Evolutionary conservation across 2,329 filamentous ascomycete species (phyloP).

Genomic region (Pestalotiopsis sp.): DNA sequence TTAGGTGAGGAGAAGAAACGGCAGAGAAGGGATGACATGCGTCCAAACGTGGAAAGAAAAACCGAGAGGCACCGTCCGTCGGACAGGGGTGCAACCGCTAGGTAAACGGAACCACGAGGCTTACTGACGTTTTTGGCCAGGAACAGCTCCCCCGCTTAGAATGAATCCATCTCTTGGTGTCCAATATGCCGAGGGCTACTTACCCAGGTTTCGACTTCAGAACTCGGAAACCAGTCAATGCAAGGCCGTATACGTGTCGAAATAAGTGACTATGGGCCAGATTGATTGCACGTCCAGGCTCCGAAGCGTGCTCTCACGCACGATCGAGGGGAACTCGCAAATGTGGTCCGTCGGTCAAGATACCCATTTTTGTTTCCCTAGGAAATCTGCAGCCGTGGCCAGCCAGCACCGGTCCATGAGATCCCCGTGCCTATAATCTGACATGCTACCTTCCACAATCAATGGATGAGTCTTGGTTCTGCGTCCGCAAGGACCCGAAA

Average conservation of each 20-base stretch:
- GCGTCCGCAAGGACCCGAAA: not conserved
- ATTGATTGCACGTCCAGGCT: not conserved
- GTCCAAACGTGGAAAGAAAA: not conserved
- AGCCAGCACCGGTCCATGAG: not conserved
- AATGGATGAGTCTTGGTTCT: not conserved
- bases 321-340: not conserved
- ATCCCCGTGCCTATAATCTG: not conserved
- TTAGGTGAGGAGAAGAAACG: not conserved
- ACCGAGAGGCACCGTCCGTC: not conserved
- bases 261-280: not conserved
- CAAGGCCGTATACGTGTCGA: not conserved
- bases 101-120: not conserved
- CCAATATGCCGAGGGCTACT: not conserved
- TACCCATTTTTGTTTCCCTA: not conserved
- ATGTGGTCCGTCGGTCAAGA: not conserved
- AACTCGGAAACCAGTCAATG: not conserved
- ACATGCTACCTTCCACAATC: not conserved
- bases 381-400: not conserved
- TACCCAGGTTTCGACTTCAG: not conserved
- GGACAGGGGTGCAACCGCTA: not conserved
- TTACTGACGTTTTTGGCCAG: conserved; percentile 2
- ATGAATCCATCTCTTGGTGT: not conserved
- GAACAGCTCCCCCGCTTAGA: not conserved
- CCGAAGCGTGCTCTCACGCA: not conserved
- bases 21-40: not conserved